These are phyloP conservation scores for Termitomyces heimii DNA, from an alignment of 768 basidiomycete species.

Conservation along the genomic window DNA sequence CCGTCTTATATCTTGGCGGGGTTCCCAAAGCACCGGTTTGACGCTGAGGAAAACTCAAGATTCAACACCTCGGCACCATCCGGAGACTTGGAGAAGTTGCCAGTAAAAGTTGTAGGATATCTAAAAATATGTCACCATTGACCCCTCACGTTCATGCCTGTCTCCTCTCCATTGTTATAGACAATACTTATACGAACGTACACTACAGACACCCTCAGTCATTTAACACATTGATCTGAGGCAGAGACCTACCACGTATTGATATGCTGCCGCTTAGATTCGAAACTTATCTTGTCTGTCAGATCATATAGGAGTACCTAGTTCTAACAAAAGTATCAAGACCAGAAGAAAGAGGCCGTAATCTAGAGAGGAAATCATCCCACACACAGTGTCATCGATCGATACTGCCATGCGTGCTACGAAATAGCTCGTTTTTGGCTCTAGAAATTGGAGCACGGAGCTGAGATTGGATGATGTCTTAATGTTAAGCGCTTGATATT, in stretches of 20 bases:
- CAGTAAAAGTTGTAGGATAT: no score
- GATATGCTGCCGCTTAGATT: no score
- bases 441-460: not conserved
- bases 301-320: no score
- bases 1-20: not conserved
- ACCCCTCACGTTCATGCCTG: no score
- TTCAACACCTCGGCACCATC: constrained; percentile 8
- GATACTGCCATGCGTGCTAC: not conserved
- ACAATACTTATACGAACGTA: no score
- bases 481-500: not conserved
- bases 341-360: not conserved
- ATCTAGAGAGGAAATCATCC: constrained; percentile 2
- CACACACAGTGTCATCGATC: constrained; percentile 3
- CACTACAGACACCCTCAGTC: no score
- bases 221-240: no score
- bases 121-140: no score
- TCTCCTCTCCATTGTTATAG: no score
- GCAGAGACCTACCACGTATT: no score
- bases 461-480: not conserved
- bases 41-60: constrained; percentile 1
- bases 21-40: not conserved
- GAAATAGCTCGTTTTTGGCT: constrained; percentile 4
- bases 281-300: no score
- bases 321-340: not conserved
- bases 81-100: not conserved